Conservation (phyloP, 2,329 filamentous ascomycete species). For the Fusarium denticulatum region DNA sequence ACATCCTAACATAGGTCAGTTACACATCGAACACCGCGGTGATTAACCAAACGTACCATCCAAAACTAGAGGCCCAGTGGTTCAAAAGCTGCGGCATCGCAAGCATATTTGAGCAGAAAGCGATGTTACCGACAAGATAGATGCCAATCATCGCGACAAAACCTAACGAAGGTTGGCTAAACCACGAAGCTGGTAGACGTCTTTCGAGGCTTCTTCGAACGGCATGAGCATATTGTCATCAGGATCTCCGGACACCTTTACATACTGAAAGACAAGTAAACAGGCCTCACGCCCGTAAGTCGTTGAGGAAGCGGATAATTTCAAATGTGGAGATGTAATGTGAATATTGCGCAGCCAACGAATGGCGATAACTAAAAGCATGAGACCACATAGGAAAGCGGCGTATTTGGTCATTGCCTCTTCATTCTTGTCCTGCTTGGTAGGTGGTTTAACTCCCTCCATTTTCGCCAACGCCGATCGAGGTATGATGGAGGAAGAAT, state of each 20-base stretch:
- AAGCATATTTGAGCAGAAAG: not conserved
- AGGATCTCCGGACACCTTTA: too few relatives aligned
- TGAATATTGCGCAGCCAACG: not conserved
- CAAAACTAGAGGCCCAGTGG: constrained; percentile 31
- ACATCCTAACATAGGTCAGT: constrained; percentile 52
- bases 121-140: not conserved
- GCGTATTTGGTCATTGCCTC: not conserved
- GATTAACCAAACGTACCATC: constrained; percentile 22
- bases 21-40: fast-evolving
- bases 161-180: not conserved
- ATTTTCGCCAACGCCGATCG: not conserved
- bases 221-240: too few relatives aligned
- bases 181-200: not conserved
- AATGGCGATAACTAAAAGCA: not conserved
- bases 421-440: constrained; percentile 1
- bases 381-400: not conserved
- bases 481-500: not conserved
- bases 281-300: not conserved
- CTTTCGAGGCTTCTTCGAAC: too few relatives aligned
- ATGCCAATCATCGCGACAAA: not conserved
- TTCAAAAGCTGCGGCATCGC: not conserved
- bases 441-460: not conserved
- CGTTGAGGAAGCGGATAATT: fast-evolving
- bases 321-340: not conserved
- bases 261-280: not conserved